A percentile compares a stretch with the other conserved stretches of the same genome.
Conservation (phyloP, 1,284 basidiomycete genomes). For the Rhodotorula mucilaginosa region DNA sequence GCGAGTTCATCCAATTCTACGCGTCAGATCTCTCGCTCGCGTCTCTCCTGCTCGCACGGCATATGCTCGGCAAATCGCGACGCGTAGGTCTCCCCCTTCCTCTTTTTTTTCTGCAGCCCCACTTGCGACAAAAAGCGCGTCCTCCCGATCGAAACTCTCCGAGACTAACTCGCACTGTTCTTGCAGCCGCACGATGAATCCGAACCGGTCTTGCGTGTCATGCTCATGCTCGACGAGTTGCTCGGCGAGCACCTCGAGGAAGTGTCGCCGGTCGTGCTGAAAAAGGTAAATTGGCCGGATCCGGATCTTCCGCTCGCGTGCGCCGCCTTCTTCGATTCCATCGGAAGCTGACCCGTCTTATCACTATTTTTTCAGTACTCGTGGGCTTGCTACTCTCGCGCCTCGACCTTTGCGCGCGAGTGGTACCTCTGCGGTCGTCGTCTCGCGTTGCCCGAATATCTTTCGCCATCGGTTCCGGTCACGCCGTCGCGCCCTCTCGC, state of each 20-base stretch:
- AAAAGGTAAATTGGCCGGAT: slow-evolving; percentile 58
- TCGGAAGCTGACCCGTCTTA: background rate
- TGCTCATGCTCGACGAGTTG: slow-evolving; percentile 78
- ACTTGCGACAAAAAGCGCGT: slow-evolving; percentile 4
- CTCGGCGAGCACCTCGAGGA: slow-evolving; percentile 81
- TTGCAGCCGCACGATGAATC: slow-evolving; percentile 62
- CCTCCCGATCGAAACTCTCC: background rate
- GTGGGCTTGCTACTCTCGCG: slow-evolving; percentile 88
- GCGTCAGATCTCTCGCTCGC: slow-evolving; percentile 85
- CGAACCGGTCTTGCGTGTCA: slow-evolving; percentile 62
- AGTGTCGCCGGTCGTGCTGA: slow-evolving; percentile 87
- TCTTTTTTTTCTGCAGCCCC: background rate
- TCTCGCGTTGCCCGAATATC: slow-evolving; percentile 46
- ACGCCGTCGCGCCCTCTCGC: slow-evolving; percentile 28
- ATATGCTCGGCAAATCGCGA: slow-evolving; percentile 50
- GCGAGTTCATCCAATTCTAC: slow-evolving; percentile 83
- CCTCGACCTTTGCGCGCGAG: slow-evolving; percentile 85
- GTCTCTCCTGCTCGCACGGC: slow-evolving; percentile 81
- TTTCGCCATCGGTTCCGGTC: slow-evolving; percentile 36
- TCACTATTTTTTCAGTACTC: slow-evolving; percentile 61
- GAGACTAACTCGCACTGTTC: slow-evolving; percentile 9
- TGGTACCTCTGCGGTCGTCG: slow-evolving; percentile 66
- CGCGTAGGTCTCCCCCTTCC: slow-evolving; percentile 28
- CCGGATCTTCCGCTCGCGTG: background rate
- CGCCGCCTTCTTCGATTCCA: too few relatives aligned